Base-by-base conservation (phyloP, 768 basidiomycete species). In the Kwoniella bestiolae region DNA sequence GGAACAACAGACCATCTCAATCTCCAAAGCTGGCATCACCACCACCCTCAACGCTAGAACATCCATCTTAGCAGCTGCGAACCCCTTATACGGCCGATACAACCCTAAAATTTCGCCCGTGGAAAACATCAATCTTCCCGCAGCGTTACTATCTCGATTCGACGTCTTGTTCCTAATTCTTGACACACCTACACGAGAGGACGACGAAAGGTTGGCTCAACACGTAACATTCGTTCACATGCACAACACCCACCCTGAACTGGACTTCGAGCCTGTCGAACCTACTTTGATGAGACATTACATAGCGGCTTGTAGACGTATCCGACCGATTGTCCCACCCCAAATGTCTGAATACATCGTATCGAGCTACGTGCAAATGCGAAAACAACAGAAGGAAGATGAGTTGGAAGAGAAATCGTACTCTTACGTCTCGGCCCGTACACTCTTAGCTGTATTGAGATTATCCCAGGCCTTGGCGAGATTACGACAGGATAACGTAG, bases 211-310 rank as follows among this genome's bases (percentile, higher is more conserved):
- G 55, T 86, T 99, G 5, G 96, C 96, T 14, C 89, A 94, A 79
- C 96, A 99, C 82, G 93, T 99, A 72, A 96, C 96, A 0, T 89
- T 94, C 76, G 96, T 99, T 25, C 96, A 99, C 80, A 98, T 98
- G 96, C 86, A 92, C 82, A 93, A 90, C 66, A 84, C 84, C 12
- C 95, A 97, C 74, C 96, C 96, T 3, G 86, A 88, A 57, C 85
- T 95, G 46, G 81, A 82, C 65, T 82, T 82, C 67, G 93, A 95
- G 49, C 87, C 92, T 41, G 86, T 98, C 35, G 89, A 92, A 46
- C 93, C 95, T 8, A 83, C 86, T 18, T 83, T 94, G 65, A 93
- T 99, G 89, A 88, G 94, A 68, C 93, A 97, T 78, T 99, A 95
- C 81, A 97, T 99, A 72, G 95, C 94, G 6, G 85, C 87, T 59